Base-by-base conservation (phyloP, 192 early-diverging fungal genomes). In the Linnemannia schmuckeri region DNA sequence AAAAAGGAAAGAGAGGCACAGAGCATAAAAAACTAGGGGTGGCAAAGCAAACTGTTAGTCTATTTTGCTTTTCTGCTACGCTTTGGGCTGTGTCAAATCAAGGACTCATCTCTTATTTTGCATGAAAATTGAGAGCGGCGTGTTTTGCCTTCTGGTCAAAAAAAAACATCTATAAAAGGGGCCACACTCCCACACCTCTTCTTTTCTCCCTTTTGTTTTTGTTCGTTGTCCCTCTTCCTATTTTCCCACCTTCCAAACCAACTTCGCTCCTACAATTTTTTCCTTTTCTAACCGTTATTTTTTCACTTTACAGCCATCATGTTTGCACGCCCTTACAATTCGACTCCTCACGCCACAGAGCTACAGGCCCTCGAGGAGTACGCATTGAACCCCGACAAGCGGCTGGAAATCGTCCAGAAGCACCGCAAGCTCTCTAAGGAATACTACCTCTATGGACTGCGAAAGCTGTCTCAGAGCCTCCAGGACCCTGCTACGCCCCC, bases 311-410 rank as follows among this genome's bases (percentile, higher is more conserved):
- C 35, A 20, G 7, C 46, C 3, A 20, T 77, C 70, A 71, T 71
- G 41, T 71, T 71, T 40, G 13, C 30, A 0, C 33, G 15, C 61
- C 27, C 54, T 38, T 66, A 17, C 38, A 68, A 41, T 12, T 8
- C 41, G 2, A 46, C 42, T 2, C 33, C 44, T 46, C 76, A 52
- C 33, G 27, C 55, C 15, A 80, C 68, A 3, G 70, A 72, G 55
- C 33, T 52, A 27, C 40, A 61, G 4, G 30, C 49, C n/a, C 42
- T 78, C 4, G 85, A 87, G 30, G 76, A 81, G 24, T 87, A 70
- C 47, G 85, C 85, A 1, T 72, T 87, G 41, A 78, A 87, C 20
- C 85, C 85, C 18, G 76, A 81, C 6, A 18, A 55, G 66, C 79
- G 85, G 30, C 37, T 52, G 5, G 76, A 52, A 0, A 40, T 87